Evolutionary conservation across 2,329 filamentous ascomycete species (phyloP).

Genomic region (Cordyceps fumosorosea): DNA sequence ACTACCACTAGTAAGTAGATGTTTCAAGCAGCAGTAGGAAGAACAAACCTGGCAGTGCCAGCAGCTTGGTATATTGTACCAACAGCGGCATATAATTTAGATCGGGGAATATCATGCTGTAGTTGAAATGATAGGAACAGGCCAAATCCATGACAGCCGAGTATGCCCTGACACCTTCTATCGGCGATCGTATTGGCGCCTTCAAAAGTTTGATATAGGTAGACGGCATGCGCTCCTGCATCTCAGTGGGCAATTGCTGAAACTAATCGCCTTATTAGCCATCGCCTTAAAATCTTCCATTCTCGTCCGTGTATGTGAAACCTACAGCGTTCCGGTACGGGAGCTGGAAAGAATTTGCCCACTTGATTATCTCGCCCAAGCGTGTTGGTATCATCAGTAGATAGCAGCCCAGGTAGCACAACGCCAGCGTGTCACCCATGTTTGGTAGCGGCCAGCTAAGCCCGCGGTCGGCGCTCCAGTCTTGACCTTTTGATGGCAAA

Average conservation of each 20-base stretch:
- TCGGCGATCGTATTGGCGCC: slow-evolving; percentile 32
- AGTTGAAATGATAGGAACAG: slow-evolving; percentile 58
- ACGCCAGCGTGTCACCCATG: slow-evolving; percentile 65
- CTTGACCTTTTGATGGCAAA: slow-evolving; percentile 27
- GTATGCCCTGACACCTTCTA: slow-evolving; percentile 57
- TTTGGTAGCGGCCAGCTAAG: slow-evolving; percentile 53
- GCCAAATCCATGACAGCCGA: slow-evolving; percentile 54
- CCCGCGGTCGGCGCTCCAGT: slow-evolving; percentile 39
- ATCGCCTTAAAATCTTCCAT: neutral
- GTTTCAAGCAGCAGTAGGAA: neutral
- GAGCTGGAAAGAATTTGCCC: slow-evolving; percentile 61
- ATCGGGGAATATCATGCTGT: slow-evolving; percentile 63
- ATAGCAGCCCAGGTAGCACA: slow-evolving; percentile 75
- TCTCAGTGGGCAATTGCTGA: slow-evolving; percentile 53
- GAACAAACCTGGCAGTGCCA: slow-evolving; percentile 63
- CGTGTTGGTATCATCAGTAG: slow-evolving; percentile 71
- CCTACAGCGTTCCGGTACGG: slow-evolving; percentile 63
- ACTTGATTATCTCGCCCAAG: slow-evolving; percentile 64
- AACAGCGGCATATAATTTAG: slow-evolving; percentile 65
- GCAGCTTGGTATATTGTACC: slow-evolving; percentile 60
- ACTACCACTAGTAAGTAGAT: slow-evolving; percentile 38
- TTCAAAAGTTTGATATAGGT: slow-evolving; percentile 55
- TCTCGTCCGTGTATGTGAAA: neutral
- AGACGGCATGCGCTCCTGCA: slow-evolving; percentile 58
- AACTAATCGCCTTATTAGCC: slow-evolving; percentile 32